phyloP scores from a whole-genome alignment of 371 early-diverging fungal species.

The Funneliformis caledonium region DNA sequence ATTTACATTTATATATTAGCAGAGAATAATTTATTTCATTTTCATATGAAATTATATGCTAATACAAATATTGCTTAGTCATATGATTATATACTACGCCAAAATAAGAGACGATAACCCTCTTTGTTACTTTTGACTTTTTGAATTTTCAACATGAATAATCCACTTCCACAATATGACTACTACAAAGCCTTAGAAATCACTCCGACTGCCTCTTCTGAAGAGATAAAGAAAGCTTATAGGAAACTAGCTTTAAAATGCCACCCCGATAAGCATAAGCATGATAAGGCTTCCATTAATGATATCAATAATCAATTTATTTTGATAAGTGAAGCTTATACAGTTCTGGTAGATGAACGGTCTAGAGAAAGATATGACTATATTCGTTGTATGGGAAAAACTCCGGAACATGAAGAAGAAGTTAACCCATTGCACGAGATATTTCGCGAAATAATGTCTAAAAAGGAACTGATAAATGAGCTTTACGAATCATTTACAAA shows the following conservation, averaged over 20 bases:
- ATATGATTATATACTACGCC: background rate
- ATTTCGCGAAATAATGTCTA: conserved; percentile 33
- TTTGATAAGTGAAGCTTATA: conserved; percentile 72
- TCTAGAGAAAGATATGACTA: conserved; percentile 90
- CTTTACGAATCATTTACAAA: background rate
- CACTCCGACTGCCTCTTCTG: conserved; percentile 71
- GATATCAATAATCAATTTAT: conserved; percentile 9
- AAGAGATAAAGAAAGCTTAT: conserved; percentile 92
- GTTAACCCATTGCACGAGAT: background rate
- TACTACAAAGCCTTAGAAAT: conserved; percentile 90
- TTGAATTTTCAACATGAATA: too few species aligned
- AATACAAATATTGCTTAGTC: background rate
- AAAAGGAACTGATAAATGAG: conserved; percentile 23
- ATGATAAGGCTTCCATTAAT: background rate
- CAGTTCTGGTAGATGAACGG: conserved; percentile 88
- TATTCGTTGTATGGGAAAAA: conserved; percentile 1
- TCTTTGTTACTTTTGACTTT: background rate
- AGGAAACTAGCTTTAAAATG: conserved; percentile 94
- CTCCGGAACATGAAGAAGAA: background rate
- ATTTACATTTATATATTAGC: too few species aligned
- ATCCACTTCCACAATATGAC: background rate
- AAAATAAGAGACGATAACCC: too few species aligned
- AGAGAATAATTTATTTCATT: too few species aligned
- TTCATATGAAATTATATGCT: background rate
- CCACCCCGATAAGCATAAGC: conserved; percentile 85